These are phyloP conservation scores for Russula brevipes DNA, from an alignment of 768 basidiomycete genomes.

Conservation along the genomic window DNA sequence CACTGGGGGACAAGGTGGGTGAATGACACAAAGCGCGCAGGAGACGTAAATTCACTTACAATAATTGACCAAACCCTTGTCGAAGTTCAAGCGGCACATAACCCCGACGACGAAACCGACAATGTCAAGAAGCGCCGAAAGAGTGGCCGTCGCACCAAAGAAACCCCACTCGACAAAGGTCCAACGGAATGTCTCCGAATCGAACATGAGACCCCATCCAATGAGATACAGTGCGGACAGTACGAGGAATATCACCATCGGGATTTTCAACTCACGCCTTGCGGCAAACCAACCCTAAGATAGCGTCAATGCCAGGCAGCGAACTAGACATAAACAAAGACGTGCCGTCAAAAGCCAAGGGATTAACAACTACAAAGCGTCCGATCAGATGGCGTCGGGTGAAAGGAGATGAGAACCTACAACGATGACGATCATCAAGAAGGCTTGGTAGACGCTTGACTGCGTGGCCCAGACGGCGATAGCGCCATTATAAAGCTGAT, in stretches of 20 bases:
- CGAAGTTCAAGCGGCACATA: slow-evolving; percentile 68
- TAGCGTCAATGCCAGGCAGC: not conserved
- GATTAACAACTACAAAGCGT: slow-evolving; percentile 46
- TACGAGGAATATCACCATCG: slow-evolving; percentile 59
- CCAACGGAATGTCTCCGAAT: slow-evolving; percentile 68
- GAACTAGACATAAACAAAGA: not conserved
- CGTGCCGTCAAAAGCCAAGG: slow-evolving; percentile 64
- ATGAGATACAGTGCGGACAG: slow-evolving; percentile 56
- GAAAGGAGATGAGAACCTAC: slow-evolving; percentile 40
- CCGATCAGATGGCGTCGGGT: slow-evolving; percentile 11
- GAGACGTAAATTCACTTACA: slow-evolving; percentile 40
- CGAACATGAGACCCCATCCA: slow-evolving; percentile 71
- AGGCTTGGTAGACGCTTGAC: slow-evolving; percentile 47
- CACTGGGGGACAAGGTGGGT: slow-evolving; percentile 37
- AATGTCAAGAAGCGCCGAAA: slow-evolving; percentile 54
- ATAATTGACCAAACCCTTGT: slow-evolving; percentile 63
- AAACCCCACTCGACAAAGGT: slow-evolving; percentile 69
- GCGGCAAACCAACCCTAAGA: slow-evolving; percentile 70
- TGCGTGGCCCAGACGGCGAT: slow-evolving; percentile 50
- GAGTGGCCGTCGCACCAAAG: slow-evolving; percentile 57
- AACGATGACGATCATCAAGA: slow-evolving; percentile 51
- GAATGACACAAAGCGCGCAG: slow-evolving; percentile 1
- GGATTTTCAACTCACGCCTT: slow-evolving; percentile 55
- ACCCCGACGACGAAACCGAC: slow-evolving; percentile 56
- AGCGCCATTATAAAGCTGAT: slow-evolving; percentile 63